Evolutionary conservation across 2,329 filamentous ascomycete genomes (phyloP).

Genomic region (Alternaria panax): DNA sequence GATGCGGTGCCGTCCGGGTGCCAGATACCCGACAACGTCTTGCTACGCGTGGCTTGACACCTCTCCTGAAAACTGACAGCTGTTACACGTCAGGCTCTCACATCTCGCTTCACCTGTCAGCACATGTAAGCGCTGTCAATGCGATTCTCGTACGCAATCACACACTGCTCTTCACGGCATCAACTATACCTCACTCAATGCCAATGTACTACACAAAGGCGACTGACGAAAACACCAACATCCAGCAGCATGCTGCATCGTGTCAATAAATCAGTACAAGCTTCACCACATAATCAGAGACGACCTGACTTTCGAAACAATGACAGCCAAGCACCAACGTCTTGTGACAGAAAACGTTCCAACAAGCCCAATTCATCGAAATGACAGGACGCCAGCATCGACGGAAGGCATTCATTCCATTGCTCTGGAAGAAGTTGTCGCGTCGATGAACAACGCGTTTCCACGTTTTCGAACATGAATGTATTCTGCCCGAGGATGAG

Average conservation of each 20-base stretch:
- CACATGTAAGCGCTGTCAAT: not conserved
- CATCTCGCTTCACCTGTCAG: not conserved
- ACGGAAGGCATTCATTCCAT: not conserved
- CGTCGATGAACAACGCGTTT: not conserved
- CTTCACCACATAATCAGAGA: not conserved
- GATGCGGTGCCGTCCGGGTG: not conserved
- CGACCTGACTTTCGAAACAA: not conserved
- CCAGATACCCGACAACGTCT: not conserved
- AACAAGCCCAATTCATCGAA: not conserved
- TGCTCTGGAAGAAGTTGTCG: not conserved
- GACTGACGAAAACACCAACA: too few relatives aligned
- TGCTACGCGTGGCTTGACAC: not conserved
- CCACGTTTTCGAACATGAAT: not conserved
- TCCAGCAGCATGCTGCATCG: not conserved
- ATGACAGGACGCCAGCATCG: not conserved
- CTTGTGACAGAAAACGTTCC: slow-evolving; percentile 1
- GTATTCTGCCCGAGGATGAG: not conserved
- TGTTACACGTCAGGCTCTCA: not conserved
- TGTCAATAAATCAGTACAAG: not conserved
- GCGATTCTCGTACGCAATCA: not conserved
- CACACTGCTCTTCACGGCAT: not conserved
- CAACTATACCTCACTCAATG: not conserved
- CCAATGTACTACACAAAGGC: not conserved
- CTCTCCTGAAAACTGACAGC: not conserved
- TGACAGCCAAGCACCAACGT: not conserved